Base-by-base conservation (phyloP, 169 alveolate species). In the Plasmodium yoelii region DNA sequence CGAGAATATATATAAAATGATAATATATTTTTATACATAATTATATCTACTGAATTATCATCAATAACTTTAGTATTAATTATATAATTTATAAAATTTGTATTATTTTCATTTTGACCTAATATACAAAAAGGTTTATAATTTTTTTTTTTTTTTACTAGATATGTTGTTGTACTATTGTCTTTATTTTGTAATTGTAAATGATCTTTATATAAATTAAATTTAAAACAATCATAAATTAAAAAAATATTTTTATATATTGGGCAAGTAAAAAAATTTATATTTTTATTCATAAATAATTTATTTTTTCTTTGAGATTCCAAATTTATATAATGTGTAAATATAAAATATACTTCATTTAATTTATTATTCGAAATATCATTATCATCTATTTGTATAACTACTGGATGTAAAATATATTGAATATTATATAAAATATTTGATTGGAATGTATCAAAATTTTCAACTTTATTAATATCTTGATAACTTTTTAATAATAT, bases 161-260 rank as follows among this genome's bases (percentile, higher is more conserved):
- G 26, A 49, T 63, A 75, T 34, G 71, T 77, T 24, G 15, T 15
- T n/a, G 65, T 63, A 63, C 39, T 53, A 22, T 13, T 56, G 13
- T 77, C 42, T 28, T 53, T 28, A 28, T 10, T 10, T 19, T 28
- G 34, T 47, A 47, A 63, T 77, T 39, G 0, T 5, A 19, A 46
- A 34, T 19, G 44, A 13, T 51, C 39, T 56, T 39, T 77, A 7
- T 6, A 22, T 19, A 82, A 15, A 67, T 15, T 42, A 12, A 82
- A 5, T n/a, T 68, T 65, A 49, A 82, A 82, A 59, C 90, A 82
- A 42, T 82, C 90, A 47, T 82, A 82, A 67, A 82, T 24, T 24
- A 82, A 15, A 71, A 67, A 82, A 34, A 82, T 39, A 13, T 82
- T 82, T 68, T 82, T 82, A 68, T 65, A 55, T 13, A 68, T 34